Conservation (phyloP, 257 asterid genomes). For the Jaltomata sinuosa region DNA sequence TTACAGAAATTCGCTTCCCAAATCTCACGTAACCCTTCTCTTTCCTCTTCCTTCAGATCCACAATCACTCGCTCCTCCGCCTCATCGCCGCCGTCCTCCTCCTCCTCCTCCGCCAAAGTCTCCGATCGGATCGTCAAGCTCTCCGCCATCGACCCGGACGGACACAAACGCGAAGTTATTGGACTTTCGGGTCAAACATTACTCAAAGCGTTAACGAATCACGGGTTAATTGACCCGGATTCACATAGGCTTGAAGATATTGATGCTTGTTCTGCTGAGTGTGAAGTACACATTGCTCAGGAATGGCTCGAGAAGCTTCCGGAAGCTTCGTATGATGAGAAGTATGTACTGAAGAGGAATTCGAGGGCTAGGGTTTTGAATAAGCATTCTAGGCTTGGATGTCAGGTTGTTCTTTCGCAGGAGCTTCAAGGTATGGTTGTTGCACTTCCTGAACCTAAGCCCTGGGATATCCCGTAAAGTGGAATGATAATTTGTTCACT, state of each 20-base stretch:
- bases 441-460: slow-evolving; percentile 37
- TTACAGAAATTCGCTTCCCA: slow-evolving; percentile 29
- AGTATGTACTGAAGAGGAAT: slow-evolving; percentile 42
- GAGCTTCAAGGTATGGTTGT: slow-evolving; percentile 48
- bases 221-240: slow-evolving; percentile 82
- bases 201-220: slow-evolving; percentile 63
- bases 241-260: slow-evolving; percentile 91
- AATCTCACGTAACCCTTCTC: slow-evolving; percentile 13
- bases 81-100: background rate
- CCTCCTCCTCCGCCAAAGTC: slow-evolving; percentile 59
- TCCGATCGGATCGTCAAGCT: slow-evolving; percentile 84
- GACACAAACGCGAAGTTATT: slow-evolving; percentile 41
- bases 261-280: slow-evolving; percentile 95
- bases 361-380: slow-evolving; percentile 49
- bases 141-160: slow-evolving; percentile 73
- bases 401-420: slow-evolving; percentile 35
- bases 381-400: slow-evolving; percentile 36
- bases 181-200: slow-evolving; percentile 85
- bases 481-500: too few relatives aligned
- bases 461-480: slow-evolving; percentile 39
- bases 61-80: slow-evolving; percentile 23
- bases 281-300: slow-evolving; percentile 98
- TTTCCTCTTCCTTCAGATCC: slow-evolving; percentile 15
- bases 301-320: slow-evolving; percentile 97
- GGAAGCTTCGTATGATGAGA: slow-evolving; percentile 42